These are phyloP conservation scores for Fragosphaeria purpurea DNA, from an alignment of 2,329 filamentous ascomycete species.

Conservation along the genomic window DNA sequence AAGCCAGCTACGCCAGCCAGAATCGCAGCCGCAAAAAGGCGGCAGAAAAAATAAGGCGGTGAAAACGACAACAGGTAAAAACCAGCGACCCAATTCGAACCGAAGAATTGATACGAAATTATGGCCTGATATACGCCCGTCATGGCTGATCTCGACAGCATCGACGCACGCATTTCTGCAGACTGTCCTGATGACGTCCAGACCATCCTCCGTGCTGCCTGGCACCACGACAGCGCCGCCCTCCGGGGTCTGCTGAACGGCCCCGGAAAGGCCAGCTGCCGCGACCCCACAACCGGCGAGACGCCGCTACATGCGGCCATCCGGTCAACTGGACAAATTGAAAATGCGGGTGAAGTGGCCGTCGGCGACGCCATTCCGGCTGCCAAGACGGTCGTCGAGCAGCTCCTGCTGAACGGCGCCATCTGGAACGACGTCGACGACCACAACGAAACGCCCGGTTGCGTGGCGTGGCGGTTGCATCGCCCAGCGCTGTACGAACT, in stretches of 20 bases:
- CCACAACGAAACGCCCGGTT: constrained; percentile 84
- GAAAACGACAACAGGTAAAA: constrained; percentile 4
- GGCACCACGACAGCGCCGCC: constrained; percentile 51
- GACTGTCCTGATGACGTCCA: constrained; percentile 41
- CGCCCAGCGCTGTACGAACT: constrained; percentile 64
- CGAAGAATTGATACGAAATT: too few relatives aligned
- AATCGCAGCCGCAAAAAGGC: not conserved
- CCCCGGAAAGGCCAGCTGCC: constrained; percentile 58
- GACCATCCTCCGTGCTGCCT: constrained; percentile 43
- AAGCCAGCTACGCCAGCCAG: too few relatives aligned
- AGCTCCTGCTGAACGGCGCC: constrained; percentile 76
- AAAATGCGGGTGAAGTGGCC: not conserved
- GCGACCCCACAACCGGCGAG: constrained; percentile 76
- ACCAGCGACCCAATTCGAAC: not conserved
- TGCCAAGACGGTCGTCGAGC: constrained; percentile 61
- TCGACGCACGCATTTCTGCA: constrained; percentile 42
- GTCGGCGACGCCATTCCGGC: constrained; percentile 29
- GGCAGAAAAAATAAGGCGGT: constrained; percentile 2
- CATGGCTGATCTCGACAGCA: constrained; percentile 31
- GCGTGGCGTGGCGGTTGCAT: constrained; percentile 64
- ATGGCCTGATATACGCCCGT: constrained; percentile 2
- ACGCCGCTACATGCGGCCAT: constrained; percentile 87
- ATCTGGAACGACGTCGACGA: constrained; percentile 95
- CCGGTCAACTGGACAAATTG: constrained; percentile 36
- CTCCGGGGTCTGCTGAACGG: constrained; percentile 60